Conservation (phyloP, 148 eudicot species). For the Camellia sinensis region DNA sequence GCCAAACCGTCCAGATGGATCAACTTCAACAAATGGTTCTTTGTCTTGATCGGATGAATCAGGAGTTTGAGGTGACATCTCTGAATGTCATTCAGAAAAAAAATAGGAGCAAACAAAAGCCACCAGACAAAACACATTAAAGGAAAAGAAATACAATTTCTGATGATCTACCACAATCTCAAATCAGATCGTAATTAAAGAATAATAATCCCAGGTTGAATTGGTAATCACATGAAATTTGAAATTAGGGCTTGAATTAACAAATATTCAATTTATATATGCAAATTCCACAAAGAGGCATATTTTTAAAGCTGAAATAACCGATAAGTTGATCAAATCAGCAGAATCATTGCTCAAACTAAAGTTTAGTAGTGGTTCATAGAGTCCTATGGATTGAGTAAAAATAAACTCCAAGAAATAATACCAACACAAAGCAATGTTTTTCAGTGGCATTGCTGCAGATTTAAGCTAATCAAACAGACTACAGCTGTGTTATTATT, state of each 20-base stretch:
- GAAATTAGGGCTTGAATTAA: background rate
- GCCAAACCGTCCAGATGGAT: slow-evolving; percentile 70
- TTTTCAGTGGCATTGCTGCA: too few relatives aligned
- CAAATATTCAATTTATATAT: background rate
- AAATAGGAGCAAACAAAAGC: background rate
- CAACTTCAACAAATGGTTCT: slow-evolving; percentile 70
- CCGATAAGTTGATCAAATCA: background rate
- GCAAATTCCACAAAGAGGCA: background rate
- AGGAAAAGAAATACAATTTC: background rate
- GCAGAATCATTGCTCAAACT: background rate
- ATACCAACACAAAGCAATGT: background rate
- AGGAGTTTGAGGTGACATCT: slow-evolving; percentile 48
- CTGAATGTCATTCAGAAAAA: background rate
- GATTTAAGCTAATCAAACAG: background rate
- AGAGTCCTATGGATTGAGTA: background rate
- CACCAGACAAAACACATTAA: background rate
- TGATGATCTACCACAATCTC: background rate
- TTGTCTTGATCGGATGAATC: slow-evolving; percentile 35
- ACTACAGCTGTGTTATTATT: background rate
- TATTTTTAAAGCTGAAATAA: background rate
- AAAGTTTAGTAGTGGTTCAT: background rate
- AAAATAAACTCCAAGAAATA: background rate
- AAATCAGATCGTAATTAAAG: background rate
- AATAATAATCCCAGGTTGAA: background rate
- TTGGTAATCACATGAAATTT: background rate